These are phyloP conservation scores for Lachancea mirantina DNA, from an alignment of 805 yeast genomes.

Conservation along the genomic window DNA sequence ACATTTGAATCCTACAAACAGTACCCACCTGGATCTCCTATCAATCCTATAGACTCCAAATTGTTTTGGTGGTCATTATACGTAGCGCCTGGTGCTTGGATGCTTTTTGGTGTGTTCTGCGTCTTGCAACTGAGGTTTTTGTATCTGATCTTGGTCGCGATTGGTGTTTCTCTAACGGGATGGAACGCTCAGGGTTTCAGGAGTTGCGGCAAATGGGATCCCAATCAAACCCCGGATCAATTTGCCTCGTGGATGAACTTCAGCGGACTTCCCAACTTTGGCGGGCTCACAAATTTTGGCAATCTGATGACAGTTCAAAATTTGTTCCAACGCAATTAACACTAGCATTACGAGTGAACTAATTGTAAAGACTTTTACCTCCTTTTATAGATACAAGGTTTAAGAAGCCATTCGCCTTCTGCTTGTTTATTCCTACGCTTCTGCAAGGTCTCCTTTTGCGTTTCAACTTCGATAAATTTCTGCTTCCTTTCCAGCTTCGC, in stretches of 20 bases:
- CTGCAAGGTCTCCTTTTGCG: conserved; percentile 54
- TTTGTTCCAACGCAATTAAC: conserved; percentile 18
- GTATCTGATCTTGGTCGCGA: conserved; percentile 51
- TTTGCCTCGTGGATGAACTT: conserved; percentile 25
- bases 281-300: conserved; percentile 22
- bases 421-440: conserved; percentile 46
- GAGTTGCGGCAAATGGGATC: conserved; percentile 83
- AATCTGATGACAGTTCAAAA: conserved; percentile 22
- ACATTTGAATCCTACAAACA: conserved; percentile 31
- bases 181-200: conserved; percentile 89
- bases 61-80: conserved; percentile 81
- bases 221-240: conserved; percentile 10
- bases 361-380: conserved; percentile 37
- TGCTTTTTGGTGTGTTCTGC: conserved; percentile 66
- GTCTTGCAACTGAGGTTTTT: conserved; percentile 69
- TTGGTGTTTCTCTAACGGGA: conserved; percentile 64
- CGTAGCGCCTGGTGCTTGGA: conserved; percentile 70
- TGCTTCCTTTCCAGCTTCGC: conserved; percentile 55
- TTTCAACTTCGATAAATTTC: conserved; percentile 64
- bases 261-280: conserved; percentile 20
- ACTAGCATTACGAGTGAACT: background rate
- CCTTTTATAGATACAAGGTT: conserved; percentile 94
- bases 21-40: conserved; percentile 38
- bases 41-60: conserved; percentile 88
- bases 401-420: conserved; percentile 83